Evolutionary conservation across 495 filamentous ascomycete genomes (phyloP).

Genomic region (Penicillium samsonianum): DNA sequence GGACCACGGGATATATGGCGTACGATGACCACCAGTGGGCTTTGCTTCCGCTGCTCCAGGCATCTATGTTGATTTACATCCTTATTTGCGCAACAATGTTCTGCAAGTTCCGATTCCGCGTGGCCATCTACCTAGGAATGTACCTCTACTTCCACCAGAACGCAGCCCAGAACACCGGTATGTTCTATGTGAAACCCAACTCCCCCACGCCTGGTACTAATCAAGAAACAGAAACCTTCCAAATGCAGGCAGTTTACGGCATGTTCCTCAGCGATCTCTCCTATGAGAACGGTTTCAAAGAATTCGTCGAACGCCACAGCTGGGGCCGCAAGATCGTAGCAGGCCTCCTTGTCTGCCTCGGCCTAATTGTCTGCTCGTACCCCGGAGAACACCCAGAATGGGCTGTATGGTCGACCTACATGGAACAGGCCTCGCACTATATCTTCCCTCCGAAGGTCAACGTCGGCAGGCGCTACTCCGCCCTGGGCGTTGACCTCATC

Average conservation of each 20-base stretch:
- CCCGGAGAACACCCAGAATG: slow-evolving; percentile 63
- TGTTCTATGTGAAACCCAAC: not conserved
- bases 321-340: slow-evolving; percentile 62
- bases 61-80: slow-evolving; percentile 63
- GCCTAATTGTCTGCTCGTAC: slow-evolving; percentile 62
- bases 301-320: slow-evolving; percentile 40
- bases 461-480: slow-evolving; percentile 54
- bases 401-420: slow-evolving; percentile 57
- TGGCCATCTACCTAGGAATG: slow-evolving; percentile 54
- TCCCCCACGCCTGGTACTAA: not conserved
- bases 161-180: slow-evolving; percentile 35
- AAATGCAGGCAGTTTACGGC: slow-evolving; percentile 65
- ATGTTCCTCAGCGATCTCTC: slow-evolving; percentile 64
- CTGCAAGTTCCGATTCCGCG: slow-evolving; percentile 55
- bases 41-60: slow-evolving; percentile 59
- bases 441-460: slow-evolving; percentile 60
- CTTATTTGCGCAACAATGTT: slow-evolving; percentile 59
- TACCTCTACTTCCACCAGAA: slow-evolving; percentile 56
- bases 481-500: slow-evolving; percentile 60
- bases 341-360: slow-evolving; percentile 58
- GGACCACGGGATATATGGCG: slow-evolving; percentile 58
- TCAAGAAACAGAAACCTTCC: slow-evolving; percentile 41
- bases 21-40: slow-evolving; percentile 73
- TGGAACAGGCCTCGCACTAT: slow-evolving; percentile 47
- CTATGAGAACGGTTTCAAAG: slow-evolving; percentile 19